Percentiles rank a stretch among this genome's conserved stretches.
Conservation (phyloP, 2,329 filamentous ascomycete species). For the Sclerotinia trifoliorum region DNA sequence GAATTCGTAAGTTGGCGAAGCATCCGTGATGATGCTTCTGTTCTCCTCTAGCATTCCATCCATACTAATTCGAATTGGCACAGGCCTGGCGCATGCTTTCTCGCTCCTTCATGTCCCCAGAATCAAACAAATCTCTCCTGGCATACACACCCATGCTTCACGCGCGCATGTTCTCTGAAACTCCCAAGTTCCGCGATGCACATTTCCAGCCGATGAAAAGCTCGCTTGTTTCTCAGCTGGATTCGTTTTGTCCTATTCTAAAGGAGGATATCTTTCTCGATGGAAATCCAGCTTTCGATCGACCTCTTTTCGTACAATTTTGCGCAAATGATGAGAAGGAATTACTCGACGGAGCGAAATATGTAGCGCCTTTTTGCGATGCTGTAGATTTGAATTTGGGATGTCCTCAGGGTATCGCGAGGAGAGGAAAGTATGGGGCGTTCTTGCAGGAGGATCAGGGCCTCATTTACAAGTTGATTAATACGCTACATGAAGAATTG, state of each 20-base stretch:
- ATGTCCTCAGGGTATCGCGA: slow-evolving; percentile 93
- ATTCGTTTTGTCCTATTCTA: slow-evolving; percentile 32
- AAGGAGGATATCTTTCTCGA: slow-evolving; percentile 63
- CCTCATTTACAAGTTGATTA: slow-evolving; percentile 78
- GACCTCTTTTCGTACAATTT: slow-evolving; percentile 94
- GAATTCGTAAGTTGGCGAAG: slow-evolving; percentile 75
- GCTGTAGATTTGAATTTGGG: slow-evolving; percentile 94
- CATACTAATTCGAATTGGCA: slow-evolving; percentile 21
- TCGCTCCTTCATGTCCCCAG: slow-evolving; percentile 79
- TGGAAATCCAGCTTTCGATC: slow-evolving; percentile 79
- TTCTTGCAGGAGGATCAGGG: slow-evolving; percentile 93
- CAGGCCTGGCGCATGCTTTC: slow-evolving; percentile 96
- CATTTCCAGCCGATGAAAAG: slow-evolving; percentile 67
- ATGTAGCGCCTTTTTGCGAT: slow-evolving; percentile 84
- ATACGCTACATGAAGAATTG: slow-evolving; percentile 75
- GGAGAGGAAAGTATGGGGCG: slow-evolving; percentile 85
- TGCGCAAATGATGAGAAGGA: slow-evolving; percentile 86
- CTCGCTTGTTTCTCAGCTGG: slow-evolving; percentile 36
- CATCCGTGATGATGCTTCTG: neutral
- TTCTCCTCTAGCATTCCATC: neutral
- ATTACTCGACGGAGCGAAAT: slow-evolving; percentile 73
- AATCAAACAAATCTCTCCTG: slow-evolving; percentile 64
- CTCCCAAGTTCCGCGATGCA: slow-evolving; percentile 69
- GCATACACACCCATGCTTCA: slow-evolving; percentile 97
- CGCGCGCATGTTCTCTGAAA: slow-evolving; percentile 80